Percentiles rank a stretch among this genome's conserved stretches.
Evolutionary conservation across 306 rosid genomes (phyloP).

Genomic region (Lathyrus sativus): DNA sequence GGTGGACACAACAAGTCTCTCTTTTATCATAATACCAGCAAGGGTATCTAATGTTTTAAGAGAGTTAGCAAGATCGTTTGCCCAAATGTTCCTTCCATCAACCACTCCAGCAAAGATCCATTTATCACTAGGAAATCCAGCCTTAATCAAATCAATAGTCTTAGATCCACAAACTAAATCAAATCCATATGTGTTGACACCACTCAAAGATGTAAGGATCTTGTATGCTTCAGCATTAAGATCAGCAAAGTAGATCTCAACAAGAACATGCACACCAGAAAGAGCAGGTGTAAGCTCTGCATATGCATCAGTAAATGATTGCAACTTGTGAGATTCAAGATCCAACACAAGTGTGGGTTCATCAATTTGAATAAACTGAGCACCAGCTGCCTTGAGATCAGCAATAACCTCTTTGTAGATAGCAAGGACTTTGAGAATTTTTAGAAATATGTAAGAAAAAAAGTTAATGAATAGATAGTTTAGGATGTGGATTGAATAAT

Average conservation of each 20-base stretch:
- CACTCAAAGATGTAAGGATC: slow-evolving; percentile 71
- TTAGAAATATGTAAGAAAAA: too few species aligned
- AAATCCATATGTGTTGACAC: slow-evolving; percentile 75
- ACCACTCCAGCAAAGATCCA: slow-evolving; percentile 88
- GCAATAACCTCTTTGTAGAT: slow-evolving; percentile 87
- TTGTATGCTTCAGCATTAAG: slow-evolving; percentile 79
- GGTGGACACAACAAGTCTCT: slow-evolving; percentile 82
- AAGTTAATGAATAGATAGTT: too few species aligned
- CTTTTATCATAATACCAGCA: slow-evolving; percentile 80
- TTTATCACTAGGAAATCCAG: slow-evolving; percentile 72
- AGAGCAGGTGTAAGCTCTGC: slow-evolving; percentile 63
- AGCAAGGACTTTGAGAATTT: slow-evolving; percentile 67
- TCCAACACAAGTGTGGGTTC: slow-evolving; percentile 90
- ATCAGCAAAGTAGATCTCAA: slow-evolving; percentile 91
- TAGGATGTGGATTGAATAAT: too few species aligned
- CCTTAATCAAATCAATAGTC: slow-evolving; percentile 71
- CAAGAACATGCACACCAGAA: slow-evolving; percentile 70
- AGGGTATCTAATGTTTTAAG: slow-evolving; percentile 56
- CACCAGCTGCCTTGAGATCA: slow-evolving; percentile 94
- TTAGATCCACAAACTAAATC: slow-evolving; percentile 82
- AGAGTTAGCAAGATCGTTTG: slow-evolving; percentile 78
- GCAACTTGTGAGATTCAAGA: slow-evolving; percentile 74
- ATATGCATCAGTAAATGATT: slow-evolving; percentile 78
- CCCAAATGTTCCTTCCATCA: slow-evolving; percentile 99
- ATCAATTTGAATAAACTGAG: slow-evolving; percentile 84